phyloP scores from a whole-genome alignment of 148 eudicot genomes.

The Rhododendron vialii region DNA sequence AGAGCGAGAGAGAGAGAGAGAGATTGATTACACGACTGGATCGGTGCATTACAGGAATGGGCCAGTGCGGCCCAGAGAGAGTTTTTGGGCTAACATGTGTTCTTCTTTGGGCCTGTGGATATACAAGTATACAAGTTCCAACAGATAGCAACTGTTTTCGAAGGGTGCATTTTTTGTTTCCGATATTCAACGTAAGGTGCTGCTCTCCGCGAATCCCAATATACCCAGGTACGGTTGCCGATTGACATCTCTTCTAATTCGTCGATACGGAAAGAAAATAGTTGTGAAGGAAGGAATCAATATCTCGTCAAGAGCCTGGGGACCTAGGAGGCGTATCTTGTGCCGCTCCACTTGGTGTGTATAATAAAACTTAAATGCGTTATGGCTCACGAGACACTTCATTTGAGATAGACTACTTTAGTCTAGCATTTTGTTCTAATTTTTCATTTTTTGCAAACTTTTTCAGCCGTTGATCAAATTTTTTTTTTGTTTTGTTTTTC shows the following conservation, averaged over 20 bases:
- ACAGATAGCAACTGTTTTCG: background rate
- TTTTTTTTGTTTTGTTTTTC: no score
- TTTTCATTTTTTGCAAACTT: no score
- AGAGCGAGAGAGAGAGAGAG: background rate
- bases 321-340: background rate
- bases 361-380: no score
- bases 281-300: background rate
- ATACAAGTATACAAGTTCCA: background rate
- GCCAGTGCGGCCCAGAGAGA: background rate
- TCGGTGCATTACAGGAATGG: background rate
- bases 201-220: background rate
- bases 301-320: background rate
- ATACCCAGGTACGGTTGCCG: background rate
- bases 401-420: no score
- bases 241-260: background rate
- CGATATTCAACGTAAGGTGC: background rate
- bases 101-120: background rate
- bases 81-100: background rate
- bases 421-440: no score
- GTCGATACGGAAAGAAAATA: background rate
- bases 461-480: no score
- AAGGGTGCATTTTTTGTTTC: no score
- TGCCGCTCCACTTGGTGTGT: background rate
- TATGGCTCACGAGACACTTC: no score
- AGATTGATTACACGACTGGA: background rate